These are phyloP conservation scores for Coccomyxa subellipsoidea DNA, from an alignment of 163 green algal genomes.

Conservation along the genomic window DNA sequence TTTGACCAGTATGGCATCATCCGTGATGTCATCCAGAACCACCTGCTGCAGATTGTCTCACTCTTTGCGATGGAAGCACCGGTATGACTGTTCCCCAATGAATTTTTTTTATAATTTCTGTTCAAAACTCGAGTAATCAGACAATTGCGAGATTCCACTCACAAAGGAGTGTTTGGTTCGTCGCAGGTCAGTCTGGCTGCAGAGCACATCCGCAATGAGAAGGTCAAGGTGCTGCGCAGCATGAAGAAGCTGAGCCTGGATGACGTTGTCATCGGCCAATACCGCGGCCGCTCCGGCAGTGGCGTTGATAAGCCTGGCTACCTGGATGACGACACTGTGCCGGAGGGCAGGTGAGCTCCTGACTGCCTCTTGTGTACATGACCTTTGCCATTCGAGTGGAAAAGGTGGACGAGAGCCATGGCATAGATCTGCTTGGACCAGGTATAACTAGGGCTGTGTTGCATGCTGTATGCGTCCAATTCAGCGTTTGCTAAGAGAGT, in stretches of 20 bases:
- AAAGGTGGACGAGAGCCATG: too few relatives aligned
- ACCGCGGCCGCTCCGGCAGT: conserved; percentile 42
- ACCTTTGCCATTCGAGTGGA: too few relatives aligned
- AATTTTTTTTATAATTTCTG: too few relatives aligned
- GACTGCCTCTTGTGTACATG: background rate
- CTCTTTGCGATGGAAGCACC: conserved; percentile 99
- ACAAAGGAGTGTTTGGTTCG: background rate
- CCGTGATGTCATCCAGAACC: conserved; percentile 96
- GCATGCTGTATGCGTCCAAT: background rate
- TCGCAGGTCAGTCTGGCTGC: conserved; percentile 54
- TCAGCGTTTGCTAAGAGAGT: background rate
- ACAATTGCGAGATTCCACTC: too few relatives aligned
- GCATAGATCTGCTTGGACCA: too few relatives aligned
- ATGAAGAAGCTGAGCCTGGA: conserved; percentile 58
- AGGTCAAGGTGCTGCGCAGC: conserved; percentile 87
- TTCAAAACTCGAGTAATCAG: too few relatives aligned
- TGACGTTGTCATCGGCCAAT: conserved; percentile 91
- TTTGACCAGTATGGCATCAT: conserved; percentile 98
- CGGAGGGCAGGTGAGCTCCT: conserved; percentile 39
- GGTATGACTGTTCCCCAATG: conserved; percentile 42
- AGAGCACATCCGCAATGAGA: conserved; percentile 97
- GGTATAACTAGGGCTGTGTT: too few relatives aligned
- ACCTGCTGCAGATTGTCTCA: conserved; percentile 78
- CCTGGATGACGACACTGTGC: conserved; percentile 87
- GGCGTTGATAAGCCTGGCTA: conserved; percentile 65